Conservation (phyloP, 2,329 filamentous ascomycete species). For the Phialocephala sp. region DNA sequence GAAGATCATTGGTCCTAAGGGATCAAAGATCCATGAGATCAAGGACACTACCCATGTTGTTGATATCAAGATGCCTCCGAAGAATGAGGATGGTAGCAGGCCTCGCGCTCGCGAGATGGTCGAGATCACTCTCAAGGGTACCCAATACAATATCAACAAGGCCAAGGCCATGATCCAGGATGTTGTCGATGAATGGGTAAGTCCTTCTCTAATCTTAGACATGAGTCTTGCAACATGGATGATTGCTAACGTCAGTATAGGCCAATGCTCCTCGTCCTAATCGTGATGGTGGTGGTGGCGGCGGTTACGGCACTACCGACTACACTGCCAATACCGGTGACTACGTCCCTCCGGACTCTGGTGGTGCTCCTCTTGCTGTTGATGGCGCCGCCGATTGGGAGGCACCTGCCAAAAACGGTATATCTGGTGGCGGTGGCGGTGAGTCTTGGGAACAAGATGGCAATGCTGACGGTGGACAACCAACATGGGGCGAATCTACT, state of each 20-base stretch:
- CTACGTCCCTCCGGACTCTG: background rate
- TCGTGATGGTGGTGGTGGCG: background rate
- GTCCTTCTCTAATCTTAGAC: background rate
- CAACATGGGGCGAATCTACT: no score
- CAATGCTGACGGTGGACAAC: background rate
- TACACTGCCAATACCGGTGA: background rate
- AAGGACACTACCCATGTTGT: background rate
- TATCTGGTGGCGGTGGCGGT: background rate
- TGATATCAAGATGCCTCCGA: constrained; percentile 24
- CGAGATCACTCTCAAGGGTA: constrained; percentile 20
- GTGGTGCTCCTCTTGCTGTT: background rate
- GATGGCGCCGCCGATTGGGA: background rate
- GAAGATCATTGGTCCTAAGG: constrained; percentile 21
- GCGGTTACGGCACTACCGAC: background rate
- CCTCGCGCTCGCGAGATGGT: constrained; percentile 16
- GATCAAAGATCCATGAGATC: constrained; percentile 22
- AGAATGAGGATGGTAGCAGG: constrained; percentile 12
- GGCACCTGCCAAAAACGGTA: background rate
- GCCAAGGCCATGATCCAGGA: constrained; percentile 18
- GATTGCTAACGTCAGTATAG: constrained; percentile 4
- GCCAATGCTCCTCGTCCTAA: constrained; percentile 21
- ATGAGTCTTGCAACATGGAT: background rate
- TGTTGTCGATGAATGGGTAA: constrained; percentile 26
- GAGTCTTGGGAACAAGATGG: background rate
- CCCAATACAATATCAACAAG: constrained; percentile 8